Evolutionary conservation across 164 flowering plant species (phyloP), one percentile per base, ranked within the genome.

Genomic region (Sedum album): DNA sequence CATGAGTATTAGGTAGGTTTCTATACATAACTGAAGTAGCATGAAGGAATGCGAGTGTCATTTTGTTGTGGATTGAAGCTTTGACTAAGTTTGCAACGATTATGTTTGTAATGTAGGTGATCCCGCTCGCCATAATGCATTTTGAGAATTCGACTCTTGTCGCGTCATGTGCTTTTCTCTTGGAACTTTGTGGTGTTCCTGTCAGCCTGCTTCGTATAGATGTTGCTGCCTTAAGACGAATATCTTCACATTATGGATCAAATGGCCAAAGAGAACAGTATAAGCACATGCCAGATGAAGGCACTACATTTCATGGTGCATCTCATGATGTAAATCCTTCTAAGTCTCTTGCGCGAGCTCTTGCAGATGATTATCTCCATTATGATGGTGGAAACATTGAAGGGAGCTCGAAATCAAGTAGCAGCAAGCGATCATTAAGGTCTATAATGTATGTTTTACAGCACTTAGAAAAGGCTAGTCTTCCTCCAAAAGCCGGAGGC

Each of bases 121-220:
- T 85, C 62, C 96, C 97, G 67, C 87, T 91, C 70, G 97, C 97
- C 68, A 76, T 91, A 68, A 71, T 79, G 70, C 89, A 91, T 74
- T 94, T 87, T 80, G 94, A 88, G 71, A 85, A 94, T 72, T 74
- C 88, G 46, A 74, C 85, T 61, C 73, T 91, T 80, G 96, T 90
- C 66, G 88, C 96, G 60, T 86, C 99, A 64, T 94, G 96, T 80
- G 86, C 93, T 69, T 83, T 86, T 74, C 85, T 91, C 25, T 70
- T 90, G 79, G 99, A 94, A 83, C 86, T 94, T 74, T 90, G 97
- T 87, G 96, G 99, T n/a, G 76, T 88, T 74, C 85, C 96, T 75
- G 86, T 95, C 68, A 79, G 79, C 74, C 80, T 79, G 87, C 88
- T 91, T 25, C 93, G 82, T 31, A 80, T 91, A 2, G 96, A 91